Base-by-base conservation (phyloP, 805 yeast species). In the Candida silvatica region DNA sequence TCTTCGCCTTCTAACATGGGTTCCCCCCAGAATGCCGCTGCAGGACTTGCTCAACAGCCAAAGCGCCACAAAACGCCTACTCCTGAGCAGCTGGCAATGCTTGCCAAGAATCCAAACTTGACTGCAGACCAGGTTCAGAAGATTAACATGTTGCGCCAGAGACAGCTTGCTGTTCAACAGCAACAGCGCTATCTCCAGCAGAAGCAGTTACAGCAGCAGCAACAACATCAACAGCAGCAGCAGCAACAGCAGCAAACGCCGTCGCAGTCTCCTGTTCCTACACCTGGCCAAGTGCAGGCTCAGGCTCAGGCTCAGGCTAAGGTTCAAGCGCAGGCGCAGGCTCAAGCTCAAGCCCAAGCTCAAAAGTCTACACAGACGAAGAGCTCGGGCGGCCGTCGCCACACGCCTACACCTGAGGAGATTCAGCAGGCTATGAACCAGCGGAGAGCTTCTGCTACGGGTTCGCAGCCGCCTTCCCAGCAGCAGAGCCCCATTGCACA, bases 71-170 rank as follows among this genome's bases (percentile, higher is more conserved):
- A 36, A 11, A 31, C 37, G 17, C 29, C 51, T 29, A 48, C 50
- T 3, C 43, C 56, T 6, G 52, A 50, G 6, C 57, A 54, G 32
- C 44, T 51, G 29, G 43, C 45, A 14, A 37, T 45, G 23, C 43
- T 51, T 34, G 55, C 56, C 3, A 41, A 47, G 25, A 56, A 59
- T 27, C 66, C 67, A 6, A 58, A 58, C 9, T 48, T 68, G 36
- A 61, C 66, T 4, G 66, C 68, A 3, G 67, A 62, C 38, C 74
- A 67, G 37, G 50, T 67, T 31, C 60, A 56, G 35, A 71, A 67
- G 42, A 45, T 66, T 18, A 39, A 43, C 30, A 29, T 39, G 20
- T 43, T 39, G 8, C 48, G 40, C 31, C 52, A 48, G 39, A 54
- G 42, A 23, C 64, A 49, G 32, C 25, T 51, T 37, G 51, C 47